Evolutionary conservation across 2,329 filamentous ascomycete species (phyloP).

Genomic region (Cercospora sojina): DNA sequence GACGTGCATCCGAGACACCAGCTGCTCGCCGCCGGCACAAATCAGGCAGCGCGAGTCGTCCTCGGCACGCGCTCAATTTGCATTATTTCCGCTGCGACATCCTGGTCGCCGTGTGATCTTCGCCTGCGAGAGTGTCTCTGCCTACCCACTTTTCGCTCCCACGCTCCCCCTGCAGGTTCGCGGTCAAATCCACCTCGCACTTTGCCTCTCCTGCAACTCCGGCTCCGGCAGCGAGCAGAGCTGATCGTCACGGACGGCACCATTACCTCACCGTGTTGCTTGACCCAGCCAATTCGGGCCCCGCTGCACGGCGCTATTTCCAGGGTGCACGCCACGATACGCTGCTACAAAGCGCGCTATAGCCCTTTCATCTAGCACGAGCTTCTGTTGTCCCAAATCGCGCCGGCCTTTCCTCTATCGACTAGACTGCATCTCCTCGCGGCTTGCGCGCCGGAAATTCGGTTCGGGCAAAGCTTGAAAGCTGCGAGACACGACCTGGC

Average conservation of each 20-base stretch:
- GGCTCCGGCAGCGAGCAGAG: constrained; percentile 32
- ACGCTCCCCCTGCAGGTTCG: constrained; percentile 23
- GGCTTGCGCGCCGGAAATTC: constrained; percentile 32
- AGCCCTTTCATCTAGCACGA: constrained; percentile 31
- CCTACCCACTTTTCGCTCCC: constrained; percentile 27
- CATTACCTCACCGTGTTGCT: constrained; percentile 38
- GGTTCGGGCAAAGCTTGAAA: constrained; percentile 29
- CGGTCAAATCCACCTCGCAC: constrained; percentile 29
- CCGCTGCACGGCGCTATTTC: constrained; percentile 38
- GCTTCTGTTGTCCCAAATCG: constrained; percentile 24
- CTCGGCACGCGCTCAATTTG: constrained; percentile 11
- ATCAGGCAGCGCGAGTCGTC: background rate
- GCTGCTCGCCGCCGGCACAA: background rate
- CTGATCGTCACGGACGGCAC: constrained; percentile 33
- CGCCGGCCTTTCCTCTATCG: constrained; percentile 31
- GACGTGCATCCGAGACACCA: background rate
- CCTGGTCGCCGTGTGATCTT: constrained; percentile 11
- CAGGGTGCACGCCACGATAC: constrained; percentile 40
- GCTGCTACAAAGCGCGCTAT: constrained; percentile 32
- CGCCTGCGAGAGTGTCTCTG: constrained; percentile 20
- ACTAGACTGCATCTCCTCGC: constrained; percentile 29
- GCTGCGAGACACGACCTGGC: constrained; percentile 23
- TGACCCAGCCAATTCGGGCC: constrained; percentile 34
- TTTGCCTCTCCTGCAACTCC: constrained; percentile 25
- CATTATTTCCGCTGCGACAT: constrained; percentile 5